Evolutionary conservation across 768 basidiomycete genomes (phyloP), one percentile per base, ranked within the genome.

Genomic region (Kwoniella dejecticola): DNA sequence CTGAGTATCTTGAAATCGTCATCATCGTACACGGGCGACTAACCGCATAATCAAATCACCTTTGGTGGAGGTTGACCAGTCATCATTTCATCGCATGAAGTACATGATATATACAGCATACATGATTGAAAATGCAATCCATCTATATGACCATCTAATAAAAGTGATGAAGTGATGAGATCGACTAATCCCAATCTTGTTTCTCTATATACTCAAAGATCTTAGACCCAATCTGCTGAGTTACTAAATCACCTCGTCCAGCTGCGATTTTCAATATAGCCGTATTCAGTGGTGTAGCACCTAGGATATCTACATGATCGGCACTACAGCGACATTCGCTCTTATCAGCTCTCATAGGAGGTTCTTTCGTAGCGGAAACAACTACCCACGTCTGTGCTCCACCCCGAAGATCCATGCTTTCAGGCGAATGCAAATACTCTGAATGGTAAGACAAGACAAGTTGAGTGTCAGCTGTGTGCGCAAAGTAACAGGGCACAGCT

Each of bases 191-290:
- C 93, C 93, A 95, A 36, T 84, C 79, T 71, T 95, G 87, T 77
- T 81, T 85, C 60, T 79, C 79, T 11, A 87, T 83, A 70, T 92
- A 94, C 67, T 89, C 85, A 60, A 84, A 82, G 63, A 98, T 94
- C 58, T 85, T 81, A 1, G 90, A 92, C 48, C 89, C 88, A 66
- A 86, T 86, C 49, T 73, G 81, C 60, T 92, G 87, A 62, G 84
- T 67, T 21, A 80, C 70, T 38, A 74, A 87, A 60, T 89, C 79
- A 2, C 87, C 89, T 13, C 82, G 85, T 0, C 95, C 95, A 4
- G 91, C 88, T 29, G 88, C 94, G 6, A 96, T 88, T 78, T 91
- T 88, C 29, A 96, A 77, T 58, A 98, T 85, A n/a, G 96, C 86
- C 75, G 92, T 89, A 77, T 95, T 98, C 60, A 97, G 73, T 12